A percentile compares a stretch with the other conserved stretches of the same genome.
phyloP scores from a whole-genome alignment of 1,284 basidiomycete species.

The Stygiomarasmius scandens region DNA sequence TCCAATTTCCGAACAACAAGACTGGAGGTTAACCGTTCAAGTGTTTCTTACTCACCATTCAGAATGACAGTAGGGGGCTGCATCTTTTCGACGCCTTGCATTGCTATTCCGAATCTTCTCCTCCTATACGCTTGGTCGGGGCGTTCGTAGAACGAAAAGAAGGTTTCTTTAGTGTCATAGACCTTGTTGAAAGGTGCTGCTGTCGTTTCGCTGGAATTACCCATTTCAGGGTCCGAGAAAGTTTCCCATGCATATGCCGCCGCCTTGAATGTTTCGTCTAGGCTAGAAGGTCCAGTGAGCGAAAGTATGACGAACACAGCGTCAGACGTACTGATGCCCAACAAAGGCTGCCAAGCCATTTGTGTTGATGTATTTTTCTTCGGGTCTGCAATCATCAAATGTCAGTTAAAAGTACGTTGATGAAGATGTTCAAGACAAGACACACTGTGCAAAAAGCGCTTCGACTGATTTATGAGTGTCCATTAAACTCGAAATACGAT shows the following conservation, averaged over 20 bases:
- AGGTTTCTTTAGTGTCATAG: slow-evolving; percentile 11
- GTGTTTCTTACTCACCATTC: slow-evolving; percentile 11
- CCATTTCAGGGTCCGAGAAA: slow-evolving; percentile 21
- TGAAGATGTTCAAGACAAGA: background rate
- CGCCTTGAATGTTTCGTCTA: slow-evolving; percentile 31
- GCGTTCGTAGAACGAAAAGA: slow-evolving; percentile 13
- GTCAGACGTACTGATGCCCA: slow-evolving; percentile 20
- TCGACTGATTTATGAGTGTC: slow-evolving; percentile 29
- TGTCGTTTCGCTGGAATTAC: slow-evolving; percentile 16
- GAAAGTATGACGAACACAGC: too few relatives aligned
- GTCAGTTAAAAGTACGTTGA: background rate
- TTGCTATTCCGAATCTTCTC: slow-evolving; percentile 12
- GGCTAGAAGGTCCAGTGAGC: too few relatives aligned
- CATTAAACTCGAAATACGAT: slow-evolving; percentile 27
- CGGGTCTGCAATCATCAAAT: slow-evolving; percentile 17
- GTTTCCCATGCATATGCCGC: slow-evolving; percentile 25
- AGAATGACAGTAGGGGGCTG: slow-evolving; percentile 5
- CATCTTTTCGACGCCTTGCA: slow-evolving; percentile 14
- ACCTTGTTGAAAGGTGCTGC: slow-evolving; percentile 19
- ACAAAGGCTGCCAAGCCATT: slow-evolving; percentile 22
- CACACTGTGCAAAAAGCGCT: slow-evolving; percentile 19
- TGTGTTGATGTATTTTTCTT: slow-evolving; percentile 23
- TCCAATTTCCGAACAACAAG: background rate
- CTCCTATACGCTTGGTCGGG: slow-evolving; percentile 6
- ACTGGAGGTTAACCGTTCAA: too few relatives aligned